Evolutionary conservation across 306 rosid genomes (phyloP), one percentile per base, ranked within the genome.

Genomic region (Inga leiocalycina): DNA sequence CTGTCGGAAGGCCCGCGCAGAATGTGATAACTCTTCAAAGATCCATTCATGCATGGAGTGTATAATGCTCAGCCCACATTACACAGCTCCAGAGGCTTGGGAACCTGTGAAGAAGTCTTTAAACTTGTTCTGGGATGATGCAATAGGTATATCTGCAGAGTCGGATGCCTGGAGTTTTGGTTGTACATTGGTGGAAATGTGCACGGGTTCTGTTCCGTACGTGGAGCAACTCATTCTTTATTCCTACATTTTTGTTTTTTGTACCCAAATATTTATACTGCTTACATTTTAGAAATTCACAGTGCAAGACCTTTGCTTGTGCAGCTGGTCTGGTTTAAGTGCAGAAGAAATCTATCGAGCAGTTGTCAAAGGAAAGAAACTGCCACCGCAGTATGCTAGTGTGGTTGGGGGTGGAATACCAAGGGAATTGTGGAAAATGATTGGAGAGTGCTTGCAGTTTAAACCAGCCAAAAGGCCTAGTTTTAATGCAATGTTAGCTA

Each of bases 151-250:
- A 86, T 96, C 99, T 87, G 83, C 91, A 19, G 98, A 96, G 87
- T 96, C 98, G 48, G 99, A 96, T 88, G 98, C 99, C 27, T 96
- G 99, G 99, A 96, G 99, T 92, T 96, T 94, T 89, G 99, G 98
- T 84, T 96, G 98, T 89, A 96, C 99, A 30, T 86, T 96, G 95
- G 99, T 96, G 71, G 99, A 96, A 91, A 96, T 96, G 99, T 96
- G 99, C 93, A 96, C 99, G 75, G 97, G 99, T 88, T 86, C 99
- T 80, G 89, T 91, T 85, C 99, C 99, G 99, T 96, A 96, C 46
- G 99, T 96, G 87, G 85, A 78, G 84, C 88, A 82, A 80, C 86
- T 82, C 69, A 73, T 83, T 81, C 81, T 87, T 72, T 84, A 84
- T 76, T 82, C 85, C 66, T 65, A 77, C n/a, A 45, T 84, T 86